Conservation (phyloP, 768 basidiomycete species). For the Lyophyllum atratum region DNA sequence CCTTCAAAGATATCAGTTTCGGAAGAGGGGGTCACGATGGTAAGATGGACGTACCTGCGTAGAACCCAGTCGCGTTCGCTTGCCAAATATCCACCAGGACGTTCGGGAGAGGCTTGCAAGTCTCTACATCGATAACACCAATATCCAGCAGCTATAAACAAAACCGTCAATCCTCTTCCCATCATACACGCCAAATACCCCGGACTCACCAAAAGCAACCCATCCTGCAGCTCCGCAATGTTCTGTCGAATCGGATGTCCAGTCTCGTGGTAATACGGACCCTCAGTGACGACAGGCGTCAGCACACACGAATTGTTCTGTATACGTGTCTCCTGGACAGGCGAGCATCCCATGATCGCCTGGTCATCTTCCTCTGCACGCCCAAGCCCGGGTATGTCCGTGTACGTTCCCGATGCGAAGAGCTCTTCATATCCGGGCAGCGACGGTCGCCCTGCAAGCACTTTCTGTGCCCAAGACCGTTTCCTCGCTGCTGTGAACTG, state of each 20-base stretch:
- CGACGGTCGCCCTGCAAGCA: conserved; percentile 38
- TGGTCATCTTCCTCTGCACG: conserved; percentile 29
- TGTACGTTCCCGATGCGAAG: conserved; percentile 40
- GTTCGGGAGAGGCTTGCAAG: conserved; percentile 54
- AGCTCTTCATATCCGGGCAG: conserved; percentile 44
- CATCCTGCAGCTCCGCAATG: conserved; percentile 55
- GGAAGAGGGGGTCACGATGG: background rate
- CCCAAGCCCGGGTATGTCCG: conserved; percentile 25
- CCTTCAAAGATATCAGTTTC: conserved; percentile 26
- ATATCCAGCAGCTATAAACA: conserved; percentile 51
- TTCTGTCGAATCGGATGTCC: conserved; percentile 56
- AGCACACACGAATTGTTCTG: conserved; percentile 59
- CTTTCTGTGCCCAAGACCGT: conserved; percentile 47
- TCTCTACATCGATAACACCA: conserved; percentile 59
- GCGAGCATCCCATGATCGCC: conserved; percentile 44
- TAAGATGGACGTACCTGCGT: conserved; percentile 39
- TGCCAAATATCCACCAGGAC: conserved; percentile 64
- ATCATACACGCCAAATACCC: no score
- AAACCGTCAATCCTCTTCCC: background rate
- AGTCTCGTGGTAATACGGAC: conserved; percentile 52
- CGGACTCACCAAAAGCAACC: conserved; percentile 44
- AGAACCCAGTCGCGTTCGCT: conserved; percentile 56
- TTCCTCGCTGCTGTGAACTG: conserved; percentile 52
- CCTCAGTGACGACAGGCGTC: conserved; percentile 54
- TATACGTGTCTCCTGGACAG: conserved; percentile 46